Evolutionary conservation across 192 early-diverging fungal genomes (phyloP).

Genomic region (Backusella psychrophila): DNA sequence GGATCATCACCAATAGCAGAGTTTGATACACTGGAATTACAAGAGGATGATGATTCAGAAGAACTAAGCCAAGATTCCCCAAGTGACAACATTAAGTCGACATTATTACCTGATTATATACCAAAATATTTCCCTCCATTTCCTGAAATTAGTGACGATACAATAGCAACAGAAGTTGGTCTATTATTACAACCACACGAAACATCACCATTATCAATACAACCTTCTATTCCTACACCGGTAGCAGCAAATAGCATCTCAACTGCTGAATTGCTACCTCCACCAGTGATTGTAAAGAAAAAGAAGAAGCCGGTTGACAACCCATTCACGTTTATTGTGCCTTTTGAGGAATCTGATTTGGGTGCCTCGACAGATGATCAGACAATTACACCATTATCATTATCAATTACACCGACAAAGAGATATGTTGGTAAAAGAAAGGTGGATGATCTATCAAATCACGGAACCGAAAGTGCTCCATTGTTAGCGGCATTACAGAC

Average conservation of each 20-base stretch:
- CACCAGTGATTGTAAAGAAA: slow-evolving; percentile 18
- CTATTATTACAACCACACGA: not conserved
- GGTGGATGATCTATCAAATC: not conserved
- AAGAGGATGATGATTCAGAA: slow-evolving; percentile 28
- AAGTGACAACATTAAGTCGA: not conserved
- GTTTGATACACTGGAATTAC: not conserved
- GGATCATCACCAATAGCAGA: not conserved
- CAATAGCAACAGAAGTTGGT: not conserved
- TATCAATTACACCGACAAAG: not conserved
- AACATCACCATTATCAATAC: not conserved
- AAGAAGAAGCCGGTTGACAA: slow-evolving; percentile 28
- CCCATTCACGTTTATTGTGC: slow-evolving; percentile 28
- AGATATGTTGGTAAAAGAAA: not conserved
- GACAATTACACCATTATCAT: not conserved
- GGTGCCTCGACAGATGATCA: slow-evolving; percentile 9
- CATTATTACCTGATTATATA: slow-evolving; percentile 19
- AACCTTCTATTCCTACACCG: not conserved
- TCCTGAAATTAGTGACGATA: slow-evolving; percentile 22
- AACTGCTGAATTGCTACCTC: not conserved
- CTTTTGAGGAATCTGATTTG: slow-evolving; percentile 32
- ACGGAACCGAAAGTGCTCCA: not conserved
- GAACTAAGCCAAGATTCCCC: slow-evolving; percentile 8
- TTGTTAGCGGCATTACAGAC: not conserved
- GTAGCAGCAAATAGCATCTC: not conserved
- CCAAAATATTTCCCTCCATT: slow-evolving; percentile 26